Percentiles rank a stretch among this genome's conserved stretches.
Conservation (phyloP, 2,329 filamentous ascomycete genomes). For the Cordyceps farinosa region DNA sequence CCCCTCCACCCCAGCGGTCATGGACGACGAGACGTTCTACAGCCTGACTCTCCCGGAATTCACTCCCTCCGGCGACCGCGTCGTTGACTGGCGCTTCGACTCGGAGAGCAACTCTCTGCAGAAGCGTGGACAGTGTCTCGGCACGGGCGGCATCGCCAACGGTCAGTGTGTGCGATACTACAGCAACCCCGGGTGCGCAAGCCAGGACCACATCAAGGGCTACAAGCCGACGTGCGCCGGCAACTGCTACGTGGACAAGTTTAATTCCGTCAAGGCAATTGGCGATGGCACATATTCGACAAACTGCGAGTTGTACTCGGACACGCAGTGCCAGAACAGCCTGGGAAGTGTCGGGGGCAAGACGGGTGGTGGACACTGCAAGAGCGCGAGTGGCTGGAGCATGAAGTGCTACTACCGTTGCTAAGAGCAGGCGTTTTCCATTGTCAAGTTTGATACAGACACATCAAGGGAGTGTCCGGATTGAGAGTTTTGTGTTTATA, state of each 20-base stretch:
- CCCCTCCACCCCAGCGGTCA: not conserved
- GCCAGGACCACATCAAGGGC: constrained; percentile 16
- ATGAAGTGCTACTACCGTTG: constrained; percentile 20
- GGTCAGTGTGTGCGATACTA: constrained; percentile 18
- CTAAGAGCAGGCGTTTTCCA: not conserved
- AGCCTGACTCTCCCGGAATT: constrained; percentile 14
- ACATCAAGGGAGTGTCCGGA: too few species aligned
- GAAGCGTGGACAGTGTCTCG: constrained; percentile 2
- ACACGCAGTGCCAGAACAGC: constrained; percentile 15
- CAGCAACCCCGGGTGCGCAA: constrained; percentile 7
- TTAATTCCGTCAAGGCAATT: constrained; percentile 9
- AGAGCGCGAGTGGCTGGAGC: constrained; percentile 12
- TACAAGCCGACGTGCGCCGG: constrained; percentile 18
- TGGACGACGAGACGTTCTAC: constrained; percentile 17
- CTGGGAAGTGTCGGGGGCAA: constrained; percentile 10
- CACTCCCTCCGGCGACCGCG: constrained; percentile 12
- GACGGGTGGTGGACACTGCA: not conserved
- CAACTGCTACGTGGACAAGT: constrained; percentile 19
- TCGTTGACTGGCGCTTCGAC: constrained; percentile 14
- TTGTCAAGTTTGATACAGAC: too few species aligned
- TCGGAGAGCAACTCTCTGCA: not conserved
- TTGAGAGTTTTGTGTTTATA: too few species aligned
- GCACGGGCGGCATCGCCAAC: constrained; percentile 12
- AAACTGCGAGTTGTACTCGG: constrained; percentile 17
- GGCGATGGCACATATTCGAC: constrained; percentile 18